phyloP scores from a whole-genome alignment of 139 green algal species.

The Ettlia oleoabundans region DNA sequence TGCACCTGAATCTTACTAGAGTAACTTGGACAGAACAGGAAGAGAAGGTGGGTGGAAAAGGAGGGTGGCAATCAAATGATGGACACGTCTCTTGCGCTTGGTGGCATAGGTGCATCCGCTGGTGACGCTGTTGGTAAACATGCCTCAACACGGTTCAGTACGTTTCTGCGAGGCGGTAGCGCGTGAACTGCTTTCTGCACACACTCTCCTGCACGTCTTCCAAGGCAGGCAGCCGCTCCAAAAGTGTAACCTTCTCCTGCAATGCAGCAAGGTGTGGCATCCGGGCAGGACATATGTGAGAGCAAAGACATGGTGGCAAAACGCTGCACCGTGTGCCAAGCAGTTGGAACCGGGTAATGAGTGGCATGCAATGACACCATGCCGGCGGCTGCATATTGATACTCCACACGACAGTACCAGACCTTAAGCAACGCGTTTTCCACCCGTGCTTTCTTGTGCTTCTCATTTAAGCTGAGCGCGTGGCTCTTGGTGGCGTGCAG shows the following conservation, averaged over 20 bases:
- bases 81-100: too few relatives aligned
- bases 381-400: background rate
- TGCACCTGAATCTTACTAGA: too few relatives aligned
- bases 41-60: too few relatives aligned
- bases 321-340: too few relatives aligned
- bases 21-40: too few relatives aligned
- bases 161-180: slow-evolving; percentile 40
- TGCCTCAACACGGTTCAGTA: slow-evolving; percentile 29
- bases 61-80: too few relatives aligned
- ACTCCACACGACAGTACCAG: background rate
- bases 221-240: slow-evolving; percentile 43
- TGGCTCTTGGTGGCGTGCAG: slow-evolving; percentile 28
- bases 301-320: too few relatives aligned
- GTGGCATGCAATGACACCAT: background rate
- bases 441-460: slow-evolving; percentile 40
- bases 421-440: slow-evolving; percentile 40
- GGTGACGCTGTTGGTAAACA: too few relatives aligned
- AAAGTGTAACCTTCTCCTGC: slow-evolving; percentile 37
- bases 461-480: background rate
- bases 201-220: slow-evolving; percentile 44
- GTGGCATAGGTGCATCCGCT: too few relatives aligned
- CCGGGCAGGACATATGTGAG: background rate
- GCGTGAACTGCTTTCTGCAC: slow-evolving; percentile 48
- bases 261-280: background rate
- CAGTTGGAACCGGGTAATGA: too few relatives aligned